Base-by-base conservation (phyloP, 2,329 filamentous ascomycete species). In the Botryotinia narcissicola region DNA sequence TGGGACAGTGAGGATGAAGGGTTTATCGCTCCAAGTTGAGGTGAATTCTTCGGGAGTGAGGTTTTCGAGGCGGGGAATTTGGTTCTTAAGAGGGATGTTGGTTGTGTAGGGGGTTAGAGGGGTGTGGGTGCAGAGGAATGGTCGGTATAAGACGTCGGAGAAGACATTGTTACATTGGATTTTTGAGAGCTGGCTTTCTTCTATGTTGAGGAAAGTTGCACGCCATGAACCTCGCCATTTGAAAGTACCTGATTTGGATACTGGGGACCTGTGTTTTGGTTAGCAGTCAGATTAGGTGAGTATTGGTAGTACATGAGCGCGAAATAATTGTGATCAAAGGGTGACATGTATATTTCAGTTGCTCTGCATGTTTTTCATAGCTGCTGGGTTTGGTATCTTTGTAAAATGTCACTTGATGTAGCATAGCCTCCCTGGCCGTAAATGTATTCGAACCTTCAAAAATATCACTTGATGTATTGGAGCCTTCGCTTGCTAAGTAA, bases 131-230 rank as follows among this genome's bases (percentile, higher is more conserved):
- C 95, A 98, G 77, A 93, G 91, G 81, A 97, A 98, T 0, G 95
- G 95, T 16, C 95, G 89, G 82, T 98, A 93, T 37, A 98, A 86
- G 12, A 93, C 90, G 82, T 99, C 95, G 22, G 95, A 98, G 82
- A 93, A 98, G 70, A 98, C 89, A 78, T 90, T 89, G 70, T 87
- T 87, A 83, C 95, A 97, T 77, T 92, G 87, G 51, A 97, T 84
- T 20, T 83, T 85, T 54, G 89, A 86, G 66, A 88, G 85, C 73
- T 86, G 84, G 32, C 79, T 75, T 1, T 85, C 81, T 0, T 86
- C 84, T 22, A 93, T 84, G 51, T 86, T 86, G 57, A 97, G 86
- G 78, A 91, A 89, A 0, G 94, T 97, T 44, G 91, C 89, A 77
- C 93, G 90, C 95, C 95, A 98, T 71, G 92, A 92, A 62, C 93